Evolutionary conservation across 2,329 filamentous ascomycete species (phyloP).

Genomic region (Xylariaceae sp.): DNA sequence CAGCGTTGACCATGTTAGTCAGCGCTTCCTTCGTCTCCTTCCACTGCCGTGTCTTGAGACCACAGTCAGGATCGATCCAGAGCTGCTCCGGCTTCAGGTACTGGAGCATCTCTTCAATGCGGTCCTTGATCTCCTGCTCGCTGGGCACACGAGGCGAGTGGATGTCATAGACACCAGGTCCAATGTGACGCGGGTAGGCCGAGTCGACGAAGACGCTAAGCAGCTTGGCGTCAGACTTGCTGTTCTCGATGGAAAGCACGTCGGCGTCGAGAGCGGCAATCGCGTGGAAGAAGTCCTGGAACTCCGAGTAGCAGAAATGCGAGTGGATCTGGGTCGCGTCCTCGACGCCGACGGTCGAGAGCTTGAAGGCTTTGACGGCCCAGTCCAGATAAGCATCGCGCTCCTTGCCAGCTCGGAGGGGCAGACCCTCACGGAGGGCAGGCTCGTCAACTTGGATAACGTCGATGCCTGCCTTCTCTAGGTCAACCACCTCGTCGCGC

Average conservation of each 20-base stretch:
- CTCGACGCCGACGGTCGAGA: slow-evolving; percentile 85
- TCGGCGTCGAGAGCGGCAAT: slow-evolving; percentile 97
- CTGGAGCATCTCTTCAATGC: slow-evolving; percentile 95
- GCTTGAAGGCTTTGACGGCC: slow-evolving; percentile 97
- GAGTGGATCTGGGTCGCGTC: slow-evolving; percentile 99
- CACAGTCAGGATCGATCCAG: slow-evolving; percentile 99
- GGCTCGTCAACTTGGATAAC: slow-evolving; percentile 99
- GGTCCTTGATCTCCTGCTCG: slow-evolving; percentile 97
- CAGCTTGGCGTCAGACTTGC: slow-evolving; percentile 99
- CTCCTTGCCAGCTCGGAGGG: slow-evolving; percentile 87
- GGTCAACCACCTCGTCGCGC: slow-evolving; percentile 95
- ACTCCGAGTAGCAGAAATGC: slow-evolving; percentile 99
- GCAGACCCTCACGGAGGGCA: slow-evolving; percentile 97
- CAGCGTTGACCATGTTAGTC: slow-evolving; percentile 94
- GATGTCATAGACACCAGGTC: slow-evolving; percentile 99
- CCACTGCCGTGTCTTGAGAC: slow-evolving; percentile 98
- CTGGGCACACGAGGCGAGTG: slow-evolving; percentile 96
- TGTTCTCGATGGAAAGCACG: slow-evolving; percentile 99
- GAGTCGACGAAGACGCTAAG: slow-evolving; percentile 97
- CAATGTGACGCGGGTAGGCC: slow-evolving; percentile 95
- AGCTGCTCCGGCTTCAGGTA: slow-evolving; percentile 98
- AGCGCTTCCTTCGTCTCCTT: slow-evolving; percentile 96
- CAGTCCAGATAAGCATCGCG: slow-evolving; percentile 94
- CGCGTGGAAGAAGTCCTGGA: slow-evolving; percentile 99
- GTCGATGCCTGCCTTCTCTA: slow-evolving; percentile 91